Evolutionary conservation across 208 protist genomes (phyloP).

Genomic region (Acanthamoeba polyphaga): DNA sequence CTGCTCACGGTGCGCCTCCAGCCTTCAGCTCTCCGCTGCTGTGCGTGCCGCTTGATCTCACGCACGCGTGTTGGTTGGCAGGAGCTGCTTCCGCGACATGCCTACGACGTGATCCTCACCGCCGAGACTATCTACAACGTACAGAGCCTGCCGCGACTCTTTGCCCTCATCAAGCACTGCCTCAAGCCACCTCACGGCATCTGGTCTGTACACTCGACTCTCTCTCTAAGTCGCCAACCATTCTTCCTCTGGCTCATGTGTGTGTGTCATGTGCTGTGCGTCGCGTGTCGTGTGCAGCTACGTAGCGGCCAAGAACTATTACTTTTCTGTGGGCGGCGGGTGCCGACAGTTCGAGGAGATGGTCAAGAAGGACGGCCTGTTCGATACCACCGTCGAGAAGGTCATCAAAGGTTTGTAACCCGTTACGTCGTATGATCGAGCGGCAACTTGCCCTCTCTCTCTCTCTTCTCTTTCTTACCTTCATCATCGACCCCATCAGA

Average conservation of each 20-base stretch:
- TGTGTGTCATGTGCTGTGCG: not conserved
- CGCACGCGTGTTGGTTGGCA: not conserved
- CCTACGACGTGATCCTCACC: slow-evolving; percentile 68
- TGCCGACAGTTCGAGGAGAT: slow-evolving; percentile 73
- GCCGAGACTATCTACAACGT: slow-evolving; percentile 69
- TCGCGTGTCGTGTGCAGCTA: not conserved
- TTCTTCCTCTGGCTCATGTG: not conserved
- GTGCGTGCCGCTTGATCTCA: too few species aligned
- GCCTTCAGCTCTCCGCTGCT: not conserved
- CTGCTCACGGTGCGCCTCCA: not conserved
- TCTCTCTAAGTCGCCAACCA: not conserved
- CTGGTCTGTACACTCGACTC: not conserved
- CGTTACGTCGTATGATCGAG: not conserved
- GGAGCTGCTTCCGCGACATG: slow-evolving; percentile 1
- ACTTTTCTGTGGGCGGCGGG: slow-evolving; percentile 73
- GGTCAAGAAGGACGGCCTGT: slow-evolving; percentile 44
- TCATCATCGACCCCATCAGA: not conserved
- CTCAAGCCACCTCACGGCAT: slow-evolving; percentile 64
- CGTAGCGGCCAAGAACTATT: slow-evolving; percentile 72
- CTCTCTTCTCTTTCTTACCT: not conserved
- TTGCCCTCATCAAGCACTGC: slow-evolving; percentile 70
- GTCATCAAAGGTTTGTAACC: slow-evolving; percentile 54
- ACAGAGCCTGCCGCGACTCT: slow-evolving; percentile 36
- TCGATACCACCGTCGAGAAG: slow-evolving; percentile 1
- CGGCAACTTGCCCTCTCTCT: not conserved